Evolutionary conservation across 768 basidiomycete species (phyloP).

Genomic region (Rhodotorula diobovata): DNA sequence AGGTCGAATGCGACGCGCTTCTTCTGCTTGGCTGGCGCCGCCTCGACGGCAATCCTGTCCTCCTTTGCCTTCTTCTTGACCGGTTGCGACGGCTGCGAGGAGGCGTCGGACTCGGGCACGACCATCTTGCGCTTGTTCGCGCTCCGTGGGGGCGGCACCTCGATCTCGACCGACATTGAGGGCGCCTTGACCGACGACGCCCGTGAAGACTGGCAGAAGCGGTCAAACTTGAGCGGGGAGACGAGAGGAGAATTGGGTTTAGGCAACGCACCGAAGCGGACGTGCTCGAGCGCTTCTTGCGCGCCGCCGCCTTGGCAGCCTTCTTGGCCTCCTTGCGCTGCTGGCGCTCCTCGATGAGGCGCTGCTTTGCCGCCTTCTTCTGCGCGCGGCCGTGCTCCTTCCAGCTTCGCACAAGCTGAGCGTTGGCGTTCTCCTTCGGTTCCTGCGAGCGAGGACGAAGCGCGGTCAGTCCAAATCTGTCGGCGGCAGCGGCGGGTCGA

Average conservation of each 20-base stretch:
- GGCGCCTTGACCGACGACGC: neutral
- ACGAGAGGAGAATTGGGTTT: neutral
- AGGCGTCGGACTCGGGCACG: slow-evolving; percentile 8
- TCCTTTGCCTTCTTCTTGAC: neutral
- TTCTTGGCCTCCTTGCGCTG: neutral
- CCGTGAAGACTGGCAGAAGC: neutral
- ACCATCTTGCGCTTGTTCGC: slow-evolving; percentile 11
- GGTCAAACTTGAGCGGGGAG: neutral
- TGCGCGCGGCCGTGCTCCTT: neutral
- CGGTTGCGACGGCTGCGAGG: neutral
- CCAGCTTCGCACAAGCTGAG: slow-evolving; percentile 5
- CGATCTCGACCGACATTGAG: neutral
- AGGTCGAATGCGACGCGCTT: slow-evolving; percentile 19
- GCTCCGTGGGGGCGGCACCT: neutral
- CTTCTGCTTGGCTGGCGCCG: neutral
- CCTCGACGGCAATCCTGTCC: neutral
- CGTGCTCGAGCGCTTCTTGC: neutral
- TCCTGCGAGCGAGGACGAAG: slow-evolving; percentile 8
- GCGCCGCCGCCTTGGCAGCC: neutral
- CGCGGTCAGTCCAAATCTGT: too few species aligned
- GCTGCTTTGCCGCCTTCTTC: slow-evolving; percentile 2
- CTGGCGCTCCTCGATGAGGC: neutral
- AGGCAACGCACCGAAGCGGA: neutral
- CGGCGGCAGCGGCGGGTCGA: neutral
- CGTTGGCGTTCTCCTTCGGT: slow-evolving; percentile 28